Conservation (phyloP, 129 eudicot genomes). For the Flaveria sonorensis region DNA sequence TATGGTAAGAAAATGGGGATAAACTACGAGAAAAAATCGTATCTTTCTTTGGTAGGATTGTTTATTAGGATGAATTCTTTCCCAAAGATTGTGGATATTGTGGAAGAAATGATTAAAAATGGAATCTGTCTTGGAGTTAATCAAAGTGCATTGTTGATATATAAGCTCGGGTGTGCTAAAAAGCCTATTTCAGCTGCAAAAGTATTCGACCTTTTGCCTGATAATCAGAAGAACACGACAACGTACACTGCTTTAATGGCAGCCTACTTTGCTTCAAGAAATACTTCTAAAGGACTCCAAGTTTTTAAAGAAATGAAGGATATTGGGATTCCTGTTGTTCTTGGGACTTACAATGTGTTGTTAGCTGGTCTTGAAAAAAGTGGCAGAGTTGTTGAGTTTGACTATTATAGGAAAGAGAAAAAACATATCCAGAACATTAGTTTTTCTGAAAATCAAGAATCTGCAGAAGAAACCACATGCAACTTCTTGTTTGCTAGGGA, state of each 20-base stretch:
- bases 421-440: conserved; percentile 43
- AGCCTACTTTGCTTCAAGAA: conserved; percentile 67
- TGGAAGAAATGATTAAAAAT: conserved; percentile 50
- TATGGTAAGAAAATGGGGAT: conserved; percentile 55
- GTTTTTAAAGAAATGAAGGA: conserved; percentile 61
- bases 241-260: conserved; percentile 72
- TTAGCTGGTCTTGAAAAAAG: conserved; percentile 72
- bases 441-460: conserved; percentile 22
- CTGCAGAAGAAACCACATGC: conserved; percentile 58
- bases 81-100: conserved; percentile 52
- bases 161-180: conserved; percentile 70
- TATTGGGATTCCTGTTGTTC: conserved; percentile 50
- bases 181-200: conserved; percentile 49
- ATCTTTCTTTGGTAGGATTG: conserved; percentile 73
- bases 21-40: conserved; percentile 42
- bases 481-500: conserved; percentile 69
- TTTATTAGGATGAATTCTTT: conserved; percentile 55
- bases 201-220: conserved; percentile 63
- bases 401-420: conserved; percentile 62
- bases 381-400: conserved; percentile 51
- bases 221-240: conserved; percentile 54
- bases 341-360: conserved; percentile 66
- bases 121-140: conserved; percentile 60
- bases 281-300: conserved; percentile 59
- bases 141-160: conserved; percentile 60